Conservation (phyloP, 371 early-diverging fungal species). For the Apophysomyces trapeziformis region DNA sequence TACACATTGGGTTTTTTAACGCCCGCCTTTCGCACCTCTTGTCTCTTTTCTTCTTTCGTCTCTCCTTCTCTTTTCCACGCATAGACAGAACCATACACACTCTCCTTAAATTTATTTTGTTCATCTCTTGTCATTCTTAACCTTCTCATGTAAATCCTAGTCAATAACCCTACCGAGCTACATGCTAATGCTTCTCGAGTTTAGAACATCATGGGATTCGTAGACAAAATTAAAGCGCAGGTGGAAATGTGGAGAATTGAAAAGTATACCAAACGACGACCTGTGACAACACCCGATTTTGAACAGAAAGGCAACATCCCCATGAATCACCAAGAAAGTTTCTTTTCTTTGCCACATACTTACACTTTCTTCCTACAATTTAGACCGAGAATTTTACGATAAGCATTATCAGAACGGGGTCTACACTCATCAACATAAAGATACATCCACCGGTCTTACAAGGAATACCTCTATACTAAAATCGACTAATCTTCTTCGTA, state of each 20-base stretch:
- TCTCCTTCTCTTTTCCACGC: neutral
- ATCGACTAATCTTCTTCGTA: neutral
- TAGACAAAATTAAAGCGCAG: slow-evolving; percentile 63
- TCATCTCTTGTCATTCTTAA: slow-evolving; percentile 12
- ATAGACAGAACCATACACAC: slow-evolving; percentile 4
- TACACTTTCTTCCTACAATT: neutral
- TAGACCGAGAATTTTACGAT: slow-evolving; percentile 30
- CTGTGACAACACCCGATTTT: slow-evolving; percentile 62
- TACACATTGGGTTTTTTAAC: neutral
- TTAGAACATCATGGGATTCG: slow-evolving; percentile 51
- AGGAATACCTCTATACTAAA: neutral
- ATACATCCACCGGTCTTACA: neutral
- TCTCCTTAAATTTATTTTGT: slow-evolving; percentile 4
- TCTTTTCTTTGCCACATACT: neutral
- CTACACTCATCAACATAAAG: slow-evolving; percentile 13
- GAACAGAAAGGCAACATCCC: slow-evolving; percentile 53
- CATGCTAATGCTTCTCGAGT: neutral
- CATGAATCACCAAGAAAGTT: too few species aligned
- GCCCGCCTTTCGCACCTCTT: neutral
- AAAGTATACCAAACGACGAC: slow-evolving; percentile 66
- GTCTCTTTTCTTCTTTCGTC: slow-evolving; percentile 12
- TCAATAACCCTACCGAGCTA: neutral
- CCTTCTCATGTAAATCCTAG: neutral
- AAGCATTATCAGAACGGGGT: slow-evolving; percentile 29
- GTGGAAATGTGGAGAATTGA: slow-evolving; percentile 70